Base-by-base conservation (phyloP, 495 filamentous ascomycete species). In the Pseudevernia furfuracea region DNA sequence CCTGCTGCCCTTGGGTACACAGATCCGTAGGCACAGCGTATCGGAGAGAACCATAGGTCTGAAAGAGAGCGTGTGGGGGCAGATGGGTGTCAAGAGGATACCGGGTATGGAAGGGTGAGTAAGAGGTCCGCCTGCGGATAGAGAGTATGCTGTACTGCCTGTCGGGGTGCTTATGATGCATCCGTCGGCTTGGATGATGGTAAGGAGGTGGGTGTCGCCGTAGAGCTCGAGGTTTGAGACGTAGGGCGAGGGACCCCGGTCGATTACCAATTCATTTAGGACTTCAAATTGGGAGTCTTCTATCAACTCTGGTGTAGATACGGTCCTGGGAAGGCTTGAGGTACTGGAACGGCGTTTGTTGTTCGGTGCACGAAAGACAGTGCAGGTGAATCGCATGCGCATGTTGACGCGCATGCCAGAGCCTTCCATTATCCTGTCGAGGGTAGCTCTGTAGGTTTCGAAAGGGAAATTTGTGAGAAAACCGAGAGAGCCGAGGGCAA, bases 41-140 rank as follows among this genome's bases (percentile, higher is more conserved):
- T 98, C 94, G 41, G 89, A 93, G n/a, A 98, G 85, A n/a, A 98
- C 88, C 90, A 98, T 96, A 38, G 94, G 94, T 14, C 94, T 85
- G 84, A 98, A 97, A 43, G 90, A 95, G 25, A 98, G 81, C 1
- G 92, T 97, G 73, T 98, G 94, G 21, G 94, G 92, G 74, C 94
- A 98, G 73, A 98, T 98, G 0, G 95, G 95, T 4, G 95, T 97
- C 57, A 98, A 85, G 19, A 97, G 89, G 72, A 98, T 97, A 69
- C 92, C 94, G 11, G 94, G 95, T 63, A 98, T 96, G 67, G 96
- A 95, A 11, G 94, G 94, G 72, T 97, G 92, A 64, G 96, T 93
- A 36, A 98, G 86, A 32, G 92, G 93, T 65, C 94, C 94, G 48
- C 95, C 94, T 34, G 95, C 94, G 25, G 92, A 96, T 58, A 98